phyloP scores from a whole-genome alignment of 257 asterid species.

The Jasminum sambac region DNA sequence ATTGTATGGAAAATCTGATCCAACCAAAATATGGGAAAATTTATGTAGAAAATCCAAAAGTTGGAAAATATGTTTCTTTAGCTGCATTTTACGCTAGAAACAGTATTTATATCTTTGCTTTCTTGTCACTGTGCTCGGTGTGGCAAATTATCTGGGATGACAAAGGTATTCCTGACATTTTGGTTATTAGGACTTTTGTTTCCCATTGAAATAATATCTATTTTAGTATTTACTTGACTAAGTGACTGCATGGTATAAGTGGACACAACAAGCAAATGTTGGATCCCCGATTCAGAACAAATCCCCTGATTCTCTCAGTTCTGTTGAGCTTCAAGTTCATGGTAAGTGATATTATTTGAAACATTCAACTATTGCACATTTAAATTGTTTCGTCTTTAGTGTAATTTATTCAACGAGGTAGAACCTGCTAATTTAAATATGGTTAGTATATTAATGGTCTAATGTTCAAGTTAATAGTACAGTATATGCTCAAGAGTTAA shows the following conservation, averaged over 20 bases:
- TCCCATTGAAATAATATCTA: no score
- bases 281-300: constrained; percentile 77
- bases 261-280: constrained; percentile 68
- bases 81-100: no score
- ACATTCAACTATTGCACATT: constrained; percentile 2
- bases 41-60: no score
- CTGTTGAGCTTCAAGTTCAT: constrained; percentile 61
- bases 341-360: constrained; percentile 46
- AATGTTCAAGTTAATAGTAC: constrained; percentile 3
- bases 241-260: constrained; percentile 62
- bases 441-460: constrained; percentile 12
- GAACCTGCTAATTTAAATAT: constrained; percentile 17
- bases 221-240: no score
- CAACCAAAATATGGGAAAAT: no score
- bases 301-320: constrained; percentile 46
- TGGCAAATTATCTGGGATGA: no score
- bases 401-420: not conserved
- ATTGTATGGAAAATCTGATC: no score
- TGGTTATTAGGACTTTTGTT: no score
- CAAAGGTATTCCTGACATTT: no score
- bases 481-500: not conserved
- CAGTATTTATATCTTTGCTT: no score
- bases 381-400: constrained; percentile 10
- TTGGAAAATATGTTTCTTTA: no score
- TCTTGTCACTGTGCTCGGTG: no score